Evolutionary conservation across 768 basidiomycete species (phyloP), one percentile per base, ranked within the genome.

Genomic region (Cytidiella melzeri): DNA sequence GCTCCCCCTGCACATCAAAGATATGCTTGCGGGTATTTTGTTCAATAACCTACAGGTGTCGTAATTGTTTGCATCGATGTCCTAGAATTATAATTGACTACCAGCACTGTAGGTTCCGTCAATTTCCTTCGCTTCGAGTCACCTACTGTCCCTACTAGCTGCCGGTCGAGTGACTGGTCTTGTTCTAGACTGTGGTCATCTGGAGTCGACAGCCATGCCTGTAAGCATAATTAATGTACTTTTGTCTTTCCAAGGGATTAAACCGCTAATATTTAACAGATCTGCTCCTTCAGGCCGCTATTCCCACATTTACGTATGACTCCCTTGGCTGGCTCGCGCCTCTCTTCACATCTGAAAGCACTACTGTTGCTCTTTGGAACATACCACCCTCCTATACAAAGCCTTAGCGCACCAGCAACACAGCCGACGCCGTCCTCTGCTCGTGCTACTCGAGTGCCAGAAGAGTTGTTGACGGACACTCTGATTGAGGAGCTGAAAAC

Each of bases 401-500:
- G 82, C 23, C 72, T 91, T 34, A 83, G 30, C 15, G 30, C 30
- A 7, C 30, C 80, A 55, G 74, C 82, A 11, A 72, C 82, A 3
- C 70, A 77, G 39, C 86, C 76, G 52, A 71, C 83, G 2, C 81
- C 87, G 37, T 68, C 76, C 4, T 73, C 83, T 18, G 81, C 76
- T 50, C 79, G 82, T 19, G 68, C 80, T 1, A 80, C 71, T 1
- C 80, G 80, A 1, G 83, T 95, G 1, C 90, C 93, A 1, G 74
- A 79, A 56, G 87, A 87, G 57, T 71, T 95, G 24, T 73, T 97
- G 30, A 85, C 87, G 1, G 87, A 91, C 47, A 67, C 73, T 2
- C 71, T 94, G n/a, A 66, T 96, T 13, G 92, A 97, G 65, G 86
- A 93, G 56, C 83, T 97, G 52, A 90, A 96, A 66, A 87, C 86